Evolutionary conservation across 768 basidiomycete genomes (phyloP), one percentile per base, ranked within the genome.

Genomic region (Auricularia sp.): DNA sequence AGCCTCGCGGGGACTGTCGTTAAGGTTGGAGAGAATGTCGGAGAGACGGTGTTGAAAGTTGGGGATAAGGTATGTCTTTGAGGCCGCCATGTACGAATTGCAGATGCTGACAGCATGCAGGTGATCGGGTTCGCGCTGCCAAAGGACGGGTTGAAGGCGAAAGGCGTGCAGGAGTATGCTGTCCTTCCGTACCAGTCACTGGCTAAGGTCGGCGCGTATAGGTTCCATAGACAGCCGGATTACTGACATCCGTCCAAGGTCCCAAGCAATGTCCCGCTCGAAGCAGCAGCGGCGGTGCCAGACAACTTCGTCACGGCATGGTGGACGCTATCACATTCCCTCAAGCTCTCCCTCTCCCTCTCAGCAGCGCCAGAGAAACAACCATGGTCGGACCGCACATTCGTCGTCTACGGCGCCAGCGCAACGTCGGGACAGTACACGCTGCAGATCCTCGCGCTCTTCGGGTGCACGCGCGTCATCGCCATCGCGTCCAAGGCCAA

Each of bases 341-440:
- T 70, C 56, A 42, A 76, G 47, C 70, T 82, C n/a, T 71, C 67
- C 8, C 70, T 81, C 33, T 77, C 79, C 13, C 70, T 80, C 33
- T 77, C 79, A 10, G 37, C 73, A 6, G 76, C 79, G 7, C 77
- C 79, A 0, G 66, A 72, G 0, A 64, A 1, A 33, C 73, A 24
- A 10, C 71, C 73, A 24, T 65, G 71, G 24, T 71, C 74, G 1
- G 65, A 71, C n/a, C 69, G 68, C 1, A 76, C 80, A 1, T 78
- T 82, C 62, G 73, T 82, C 1, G 69, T 82, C 24, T 81, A 81
- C 65, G 81, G 81, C 35, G 80, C 76, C 11, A 80, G 80, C 3
- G 70, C 80, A 13, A 76, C 76, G 16, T 67, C 76, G 5, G 81
- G 78, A 0, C 71, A 76, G 62, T 62, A 35, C 37, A 47, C 78